Evolutionary conservation across 108 stramenopile species (phyloP).

Genomic region (Fistulifera pelliculosa): DNA sequence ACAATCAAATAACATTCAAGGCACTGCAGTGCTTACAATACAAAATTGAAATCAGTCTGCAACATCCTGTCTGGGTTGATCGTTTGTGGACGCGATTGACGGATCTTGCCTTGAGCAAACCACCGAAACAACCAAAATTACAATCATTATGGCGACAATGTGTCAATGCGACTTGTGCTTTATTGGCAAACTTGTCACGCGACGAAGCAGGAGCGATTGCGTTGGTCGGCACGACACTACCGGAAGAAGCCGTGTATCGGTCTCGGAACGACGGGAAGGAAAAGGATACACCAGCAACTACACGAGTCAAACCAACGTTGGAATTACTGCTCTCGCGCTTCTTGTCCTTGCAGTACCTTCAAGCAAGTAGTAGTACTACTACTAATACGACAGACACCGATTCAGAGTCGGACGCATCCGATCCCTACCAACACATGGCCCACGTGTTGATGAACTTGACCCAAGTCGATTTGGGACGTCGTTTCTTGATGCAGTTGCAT

Average conservation of each 20-base stretch:
- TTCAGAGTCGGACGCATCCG: constrained; percentile 23
- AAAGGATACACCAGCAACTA: constrained; percentile 2
- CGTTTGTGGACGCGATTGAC: background rate
- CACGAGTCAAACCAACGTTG: constrained; percentile 43
- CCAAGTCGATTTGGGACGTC: constrained; percentile 64
- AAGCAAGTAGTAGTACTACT: background rate
- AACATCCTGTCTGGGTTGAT: background rate
- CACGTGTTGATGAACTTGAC: constrained; percentile 81
- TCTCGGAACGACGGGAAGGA: constrained; percentile 7
- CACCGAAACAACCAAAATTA: background rate
- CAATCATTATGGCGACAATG: constrained; percentile 27
- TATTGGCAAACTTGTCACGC: constrained; percentile 71
- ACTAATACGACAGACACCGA: background rate
- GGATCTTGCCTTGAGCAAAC: background rate
- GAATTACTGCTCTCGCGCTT: constrained; percentile 58
- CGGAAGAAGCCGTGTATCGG: constrained; percentile 54
- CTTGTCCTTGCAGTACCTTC: constrained; percentile 13
- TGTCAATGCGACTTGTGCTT: constrained; percentile 58
- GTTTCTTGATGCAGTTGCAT: constrained; percentile 54
- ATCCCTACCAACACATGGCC: constrained; percentile 86
- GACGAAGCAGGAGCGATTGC: constrained; percentile 65
- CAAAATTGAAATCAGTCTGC: too few species aligned
- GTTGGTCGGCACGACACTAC: constrained; percentile 57
- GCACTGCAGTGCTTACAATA: background rate
- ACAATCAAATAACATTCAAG: background rate